phyloP scores from a whole-genome alignment of 2,329 filamentous ascomycete genomes.

The Exophiala oligosperma region DNA sequence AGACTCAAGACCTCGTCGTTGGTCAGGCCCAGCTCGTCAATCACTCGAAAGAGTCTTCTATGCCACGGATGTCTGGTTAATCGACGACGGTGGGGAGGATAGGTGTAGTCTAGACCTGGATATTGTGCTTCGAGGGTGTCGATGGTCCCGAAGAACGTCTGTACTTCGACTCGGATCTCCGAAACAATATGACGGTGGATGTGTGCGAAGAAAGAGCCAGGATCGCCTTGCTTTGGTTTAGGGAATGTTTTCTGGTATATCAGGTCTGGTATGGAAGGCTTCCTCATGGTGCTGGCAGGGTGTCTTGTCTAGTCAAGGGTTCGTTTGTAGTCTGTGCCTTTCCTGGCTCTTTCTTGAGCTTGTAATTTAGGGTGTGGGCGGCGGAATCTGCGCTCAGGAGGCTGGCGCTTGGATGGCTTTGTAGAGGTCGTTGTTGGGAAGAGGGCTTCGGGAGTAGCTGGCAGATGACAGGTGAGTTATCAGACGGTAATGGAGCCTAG shows the following conservation, averaged over 20 bases:
- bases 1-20: slow-evolving; percentile 61
- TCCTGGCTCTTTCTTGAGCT: too few species aligned
- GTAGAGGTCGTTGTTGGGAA: neutral
- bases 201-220: slow-evolving; percentile 59
- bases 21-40: slow-evolving; percentile 60
- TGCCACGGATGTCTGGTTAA: slow-evolving; percentile 64
- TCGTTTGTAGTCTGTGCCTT: too few species aligned
- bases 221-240: slow-evolving; percentile 56
- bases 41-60: slow-evolving; percentile 59
- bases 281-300: slow-evolving; percentile 52
- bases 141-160: slow-evolving; percentile 63
- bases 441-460: neutral
- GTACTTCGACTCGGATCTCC: slow-evolving; percentile 65
- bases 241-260: slow-evolving; percentile 62
- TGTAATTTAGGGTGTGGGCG: neutral
- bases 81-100: slow-evolving; percentile 61
- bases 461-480: neutral
- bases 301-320: neutral
- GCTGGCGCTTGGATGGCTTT: neutral
- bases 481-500: neutral
- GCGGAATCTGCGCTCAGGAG: neutral
- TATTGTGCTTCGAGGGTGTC: slow-evolving; percentile 67
- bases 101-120: slow-evolving; percentile 65
- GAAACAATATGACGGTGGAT: slow-evolving; percentile 63
- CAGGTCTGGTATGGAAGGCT: slow-evolving; percentile 58